Evolutionary conservation across 495 filamentous ascomycete genomes (phyloP), one percentile per base, ranked within the genome.

Genomic region (Xylaria venustula): DNA sequence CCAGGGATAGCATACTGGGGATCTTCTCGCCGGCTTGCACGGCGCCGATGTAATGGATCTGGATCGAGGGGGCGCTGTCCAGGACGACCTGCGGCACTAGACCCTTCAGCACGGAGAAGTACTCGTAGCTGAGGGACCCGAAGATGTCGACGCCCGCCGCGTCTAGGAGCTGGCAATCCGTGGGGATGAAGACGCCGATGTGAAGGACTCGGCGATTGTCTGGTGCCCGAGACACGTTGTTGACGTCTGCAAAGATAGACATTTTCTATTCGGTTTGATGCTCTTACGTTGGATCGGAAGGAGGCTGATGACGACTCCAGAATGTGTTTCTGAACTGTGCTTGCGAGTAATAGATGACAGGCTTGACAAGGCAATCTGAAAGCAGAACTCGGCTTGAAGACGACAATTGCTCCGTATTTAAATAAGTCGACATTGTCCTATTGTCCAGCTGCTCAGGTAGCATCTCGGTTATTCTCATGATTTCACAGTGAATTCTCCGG

Each of bases 101-200:
- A 23, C 64, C 40, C 1, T 26, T 40, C 7, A 73, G 52, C n/a
- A 61, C 22, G 2, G 51, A 42, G 14, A 83, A 61, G 54, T 83
- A 85, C 51, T 80, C 77, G 19, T 76, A 66, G 53, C 71, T 73
- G 52, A 79, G 73, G 60, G 68, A 76, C 25, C 69, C 75, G 11
- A 84, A 67, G 36, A 83, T 71, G 64, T 85, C 81, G 28, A 82
- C 63, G 36, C 71, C 68, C 7, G 82, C 77, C 9, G 77, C 60
- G 60, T 85, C 82, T 17, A 85, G 75, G 14, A 84, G 64, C 58
- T 85, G 82, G 45, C 71, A 70, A 0, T 61, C 64, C 7, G 63
- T 42, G 2, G 79, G 73, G 17, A 82, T 65, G 55, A 83, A 78
- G 34, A 85, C 77, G 44, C 60, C 60, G 45, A 62, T 51, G 22